Conservation (phyloP, 1,284 basidiomycete species). For the Hemileia vastatrix region DNA sequence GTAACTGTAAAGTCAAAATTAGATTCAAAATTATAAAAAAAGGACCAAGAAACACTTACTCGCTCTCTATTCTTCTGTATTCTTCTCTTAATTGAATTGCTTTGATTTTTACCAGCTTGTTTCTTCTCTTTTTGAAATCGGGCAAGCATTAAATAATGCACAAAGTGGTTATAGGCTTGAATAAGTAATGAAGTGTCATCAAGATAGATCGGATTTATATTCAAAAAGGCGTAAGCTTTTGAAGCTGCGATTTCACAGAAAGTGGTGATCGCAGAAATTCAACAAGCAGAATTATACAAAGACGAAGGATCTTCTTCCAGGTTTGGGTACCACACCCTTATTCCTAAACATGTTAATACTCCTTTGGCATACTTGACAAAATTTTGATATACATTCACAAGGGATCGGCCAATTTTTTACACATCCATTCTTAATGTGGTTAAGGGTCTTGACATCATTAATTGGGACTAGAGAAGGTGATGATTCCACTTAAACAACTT, state of each 20-base stretch:
- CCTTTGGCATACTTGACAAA: not conserved
- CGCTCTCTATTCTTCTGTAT: slow-evolving; percentile 2
- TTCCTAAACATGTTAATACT: not conserved
- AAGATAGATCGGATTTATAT: too few relatives aligned
- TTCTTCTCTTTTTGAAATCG: slow-evolving; percentile 1
- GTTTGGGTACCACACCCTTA: not conserved
- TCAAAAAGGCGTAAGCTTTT: too few relatives aligned
- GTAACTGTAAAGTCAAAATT: too few relatives aligned
- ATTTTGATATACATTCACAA: too few relatives aligned
- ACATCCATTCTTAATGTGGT: not conserved
- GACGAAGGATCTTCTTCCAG: not conserved
- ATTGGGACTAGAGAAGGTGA: not conserved
- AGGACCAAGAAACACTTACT: slow-evolving; percentile 1
- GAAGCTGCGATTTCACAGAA: not conserved
- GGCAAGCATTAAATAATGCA: not conserved
- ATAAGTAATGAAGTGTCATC: too few relatives aligned
- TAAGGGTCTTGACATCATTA: not conserved
- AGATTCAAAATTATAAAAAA: too few relatives aligned
- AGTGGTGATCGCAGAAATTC: not conserved
- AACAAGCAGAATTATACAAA: not conserved
- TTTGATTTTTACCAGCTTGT: not conserved
- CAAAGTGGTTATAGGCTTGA: slow-evolving; percentile 19
- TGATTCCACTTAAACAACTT: not conserved
- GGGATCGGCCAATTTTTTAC: too few relatives aligned
- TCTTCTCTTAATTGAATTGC: not conserved